Evolutionary conservation across 805 yeast genomes (phyloP), one percentile per base, ranked within the genome.

Genomic region (Maudiozyma barnettii): DNA sequence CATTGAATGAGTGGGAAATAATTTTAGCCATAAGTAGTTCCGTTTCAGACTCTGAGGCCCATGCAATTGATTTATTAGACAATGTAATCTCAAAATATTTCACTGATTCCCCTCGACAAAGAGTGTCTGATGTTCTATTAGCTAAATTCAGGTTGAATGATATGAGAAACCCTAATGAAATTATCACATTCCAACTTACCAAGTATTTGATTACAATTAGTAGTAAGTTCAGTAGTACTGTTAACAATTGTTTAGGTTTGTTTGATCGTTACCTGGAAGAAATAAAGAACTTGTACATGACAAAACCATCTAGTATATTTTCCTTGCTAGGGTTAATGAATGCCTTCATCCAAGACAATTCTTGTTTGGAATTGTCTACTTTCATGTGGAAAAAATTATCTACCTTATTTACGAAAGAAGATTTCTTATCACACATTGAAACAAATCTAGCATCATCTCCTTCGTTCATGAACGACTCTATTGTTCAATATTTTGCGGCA

Each of bases 1-100:
- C 77, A 1, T 63, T 70, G 37, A 75, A 73, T 48, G 84, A 80
- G 50, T 70, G 74, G 58, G 84, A 80, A 54, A 71, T 76, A 12
- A 60, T 80, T 44, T 47, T 74, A 38, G 77, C 84, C 0, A 61
- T 79, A n/a, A 69, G 81, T 50, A 56, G 71, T 10, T 58, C 72
- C 4, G 47, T 49, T 5, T 64, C 68, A 9, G 49, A 62, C 43
- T 64, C 63, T 33, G 54, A 57, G 21, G 57, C 60, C 1, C 75
- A 73, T 42, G 79, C 77, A 1, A 41, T 46, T 13, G 57, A 62
- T 4, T 48, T 71, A 23, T 57, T 79, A 18, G 55, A 67, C 30
- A 59, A 68, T 9, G 72, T 75, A 41, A 61, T 80, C 44, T 51
- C 70, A 3, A 60, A 69, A 1, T 78, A 79, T 53, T 72, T 79